A percentile compares a stretch with the other conserved stretches of the same genome.
Evolutionary conservation across 192 early-diverging fungal species (phyloP).

Genomic region (Kappamyces sp.): DNA sequence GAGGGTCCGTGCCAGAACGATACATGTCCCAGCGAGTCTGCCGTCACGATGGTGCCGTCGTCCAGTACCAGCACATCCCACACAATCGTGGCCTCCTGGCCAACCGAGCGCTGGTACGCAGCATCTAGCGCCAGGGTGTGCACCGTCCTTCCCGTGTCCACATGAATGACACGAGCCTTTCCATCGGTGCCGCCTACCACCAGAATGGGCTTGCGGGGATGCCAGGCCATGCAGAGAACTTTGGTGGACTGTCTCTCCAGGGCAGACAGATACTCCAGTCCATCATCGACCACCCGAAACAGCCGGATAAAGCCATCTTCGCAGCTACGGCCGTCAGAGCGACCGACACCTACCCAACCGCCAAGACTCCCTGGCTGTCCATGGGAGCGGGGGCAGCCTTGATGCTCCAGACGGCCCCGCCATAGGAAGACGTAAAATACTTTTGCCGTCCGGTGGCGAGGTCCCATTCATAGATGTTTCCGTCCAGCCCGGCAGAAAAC

Average conservation of each 20-base stretch:
- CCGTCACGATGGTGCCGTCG: conserved; percentile 75
- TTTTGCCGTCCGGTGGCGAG: conserved; percentile 39
- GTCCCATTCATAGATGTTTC: conserved; percentile 85
- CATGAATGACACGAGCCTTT: conserved; percentile 49
- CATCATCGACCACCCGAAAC: conserved; percentile 74
- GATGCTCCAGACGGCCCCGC: conserved; percentile 94
- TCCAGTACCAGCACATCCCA: conserved; percentile 70
- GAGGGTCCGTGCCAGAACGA: conserved; percentile 76
- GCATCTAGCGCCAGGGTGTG: conserved; percentile 74
- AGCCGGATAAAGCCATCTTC: conserved; percentile 87
- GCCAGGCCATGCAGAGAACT: conserved; percentile 84
- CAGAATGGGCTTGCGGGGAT: conserved; percentile 60
- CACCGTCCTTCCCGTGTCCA: conserved; percentile 30
- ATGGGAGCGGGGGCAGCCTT: conserved; percentile 53
- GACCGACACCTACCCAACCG: conserved; percentile 48
- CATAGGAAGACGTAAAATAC: conserved; percentile 67
- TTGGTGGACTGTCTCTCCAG: conserved; percentile 64
- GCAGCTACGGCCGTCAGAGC: conserved; percentile 29
- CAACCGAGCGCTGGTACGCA: conserved; percentile 17
- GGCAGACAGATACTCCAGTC: conserved; percentile 57
- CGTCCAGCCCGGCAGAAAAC: conserved; percentile 81
- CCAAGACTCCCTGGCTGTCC: conserved; percentile 61
- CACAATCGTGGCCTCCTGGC: conserved; percentile 75
- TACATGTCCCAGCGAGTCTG: conserved; percentile 86
- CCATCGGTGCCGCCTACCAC: conserved; percentile 81